Percentiles rank a stretch among this genome's conserved stretches.
Conservation (phyloP, 192 early-diverging fungal species). For the Gorgonomyces haynaldii region DNA sequence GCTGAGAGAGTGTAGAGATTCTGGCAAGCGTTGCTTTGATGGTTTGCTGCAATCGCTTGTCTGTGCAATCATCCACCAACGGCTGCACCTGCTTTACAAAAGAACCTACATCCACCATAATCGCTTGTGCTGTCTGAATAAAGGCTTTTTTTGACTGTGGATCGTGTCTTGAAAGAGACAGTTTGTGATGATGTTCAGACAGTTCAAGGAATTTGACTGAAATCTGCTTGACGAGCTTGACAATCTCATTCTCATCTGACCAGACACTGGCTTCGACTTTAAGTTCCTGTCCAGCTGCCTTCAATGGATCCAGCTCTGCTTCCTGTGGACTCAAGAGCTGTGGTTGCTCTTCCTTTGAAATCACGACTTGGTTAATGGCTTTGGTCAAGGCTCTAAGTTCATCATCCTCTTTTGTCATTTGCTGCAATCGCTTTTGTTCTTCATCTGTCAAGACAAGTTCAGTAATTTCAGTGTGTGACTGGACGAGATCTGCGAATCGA, state of each 20-base stretch:
- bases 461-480: background rate
- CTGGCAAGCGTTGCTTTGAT: conserved; percentile 13
- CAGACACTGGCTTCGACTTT: conserved; percentile 37
- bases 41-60: conserved; percentile 16
- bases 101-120: conserved; percentile 16
- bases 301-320: conserved; percentile 24
- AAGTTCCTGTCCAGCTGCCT: conserved; percentile 44
- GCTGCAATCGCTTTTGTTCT: conserved; percentile 7
- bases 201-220: conserved; percentile 23
- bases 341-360: conserved; percentile 35
- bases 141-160: conserved; percentile 24
- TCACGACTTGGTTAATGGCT: conserved; percentile 16
- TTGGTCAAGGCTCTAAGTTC: background rate
- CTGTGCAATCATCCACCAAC: conserved; percentile 26
- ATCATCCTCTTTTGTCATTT: conserved; percentile 11
- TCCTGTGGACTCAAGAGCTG: conserved; percentile 26
- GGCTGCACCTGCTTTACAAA: conserved; percentile 14
- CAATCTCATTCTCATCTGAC: conserved; percentile 29
- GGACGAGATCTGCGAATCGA: no score
- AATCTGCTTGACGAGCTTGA: conserved; percentile 21
- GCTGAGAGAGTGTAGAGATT: conserved; percentile 35
- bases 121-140: conserved; percentile 27
- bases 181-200: conserved; percentile 14
- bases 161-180: conserved; percentile 2
- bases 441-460: background rate